A percentile compares a stretch with the other conserved stretches of the same genome.
Conservation (phyloP, 208 protist genomes). For the Leishmania aethiopica region DNA sequence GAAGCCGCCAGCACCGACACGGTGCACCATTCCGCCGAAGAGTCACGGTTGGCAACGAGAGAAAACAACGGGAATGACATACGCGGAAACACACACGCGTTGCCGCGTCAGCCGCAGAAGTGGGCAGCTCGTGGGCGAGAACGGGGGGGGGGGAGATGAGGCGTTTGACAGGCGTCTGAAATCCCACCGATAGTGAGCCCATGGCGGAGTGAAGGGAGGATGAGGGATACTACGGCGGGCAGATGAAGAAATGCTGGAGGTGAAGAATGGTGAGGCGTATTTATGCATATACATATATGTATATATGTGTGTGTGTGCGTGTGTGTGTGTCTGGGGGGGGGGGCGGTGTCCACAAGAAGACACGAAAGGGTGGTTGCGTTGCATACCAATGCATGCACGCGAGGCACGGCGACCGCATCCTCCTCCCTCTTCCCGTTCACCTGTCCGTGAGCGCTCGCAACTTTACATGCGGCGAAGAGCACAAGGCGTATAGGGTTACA, state of each 20-base stretch:
- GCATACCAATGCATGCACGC: neutral
- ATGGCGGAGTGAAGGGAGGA: neutral
- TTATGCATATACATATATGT: neutral
- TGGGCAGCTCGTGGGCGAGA: neutral
- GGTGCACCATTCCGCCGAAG: neutral
- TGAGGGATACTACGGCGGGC: neutral
- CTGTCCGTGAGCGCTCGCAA: neutral
- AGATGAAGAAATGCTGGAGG: neutral
- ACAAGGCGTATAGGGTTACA: no score
- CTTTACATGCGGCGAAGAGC: no score
- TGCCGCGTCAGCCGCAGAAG: neutral
- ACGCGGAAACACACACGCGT: neutral
- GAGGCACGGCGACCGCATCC: neutral
- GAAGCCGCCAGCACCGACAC: neutral
- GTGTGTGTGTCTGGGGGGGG: neutral
- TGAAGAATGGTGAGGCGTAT: neutral
- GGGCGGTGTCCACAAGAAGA: neutral
- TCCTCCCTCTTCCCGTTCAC: neutral
- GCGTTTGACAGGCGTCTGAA: neutral
- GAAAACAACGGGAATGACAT: neutral
- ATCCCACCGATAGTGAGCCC: neutral
- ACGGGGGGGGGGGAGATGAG: neutral
- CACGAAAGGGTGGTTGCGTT: neutral
- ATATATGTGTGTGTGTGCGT: no score
- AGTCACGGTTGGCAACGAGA: no score